Evolutionary conservation across 192 early-diverging fungal species (phyloP), one percentile per base, ranked within the genome.

Genomic region (Coemansia sp.): DNA sequence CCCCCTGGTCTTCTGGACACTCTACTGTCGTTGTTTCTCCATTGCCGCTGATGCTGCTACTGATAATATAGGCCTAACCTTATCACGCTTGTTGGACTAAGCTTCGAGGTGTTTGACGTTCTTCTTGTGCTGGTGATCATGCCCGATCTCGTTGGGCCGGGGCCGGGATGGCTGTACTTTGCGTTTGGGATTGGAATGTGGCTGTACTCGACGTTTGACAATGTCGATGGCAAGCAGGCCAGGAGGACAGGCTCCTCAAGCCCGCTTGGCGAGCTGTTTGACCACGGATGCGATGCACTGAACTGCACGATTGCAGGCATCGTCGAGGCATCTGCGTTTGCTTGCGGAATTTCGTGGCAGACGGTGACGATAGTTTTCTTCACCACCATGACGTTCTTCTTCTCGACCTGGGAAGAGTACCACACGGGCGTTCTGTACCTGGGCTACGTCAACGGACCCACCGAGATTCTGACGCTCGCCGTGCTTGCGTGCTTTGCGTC

Each of bases 361-460:
- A 84, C 87, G 12, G 86, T 87, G 8, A 59, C 84, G 32, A 72
- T 91, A 39, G 61, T 92, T 49, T 84, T 89, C 64, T 67, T 90
- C 10, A 90, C 89, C 17, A 88, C 92, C 17, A 69, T 85, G 64
- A 85, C 91, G 16, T 95, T 95, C 73, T 94, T 91, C 81, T 70
- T 93, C 43, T 93, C 93, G 6, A 94, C 94, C 7, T 93, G 92
- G 88, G 94, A 95, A 72, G 92, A 93, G 70, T 95, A 93, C 76
- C 92, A 94, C 71, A 95, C 94, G 11, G 91, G 91, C 19, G 87
- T 88, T 3, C 84, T 95, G 17, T 95, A 92, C 71, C 83, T 95
- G 20, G 92, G 92, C 3, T 88, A 91, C 65, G 60, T 94, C 62
- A 94, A 93, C 64, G 94, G 94, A 40, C 93, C 94, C 19, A 93